Evolutionary conservation across 2,329 filamentous ascomycete species (phyloP), one percentile per base, ranked within the genome.

Genomic region (Blastomyces silverae): DNA sequence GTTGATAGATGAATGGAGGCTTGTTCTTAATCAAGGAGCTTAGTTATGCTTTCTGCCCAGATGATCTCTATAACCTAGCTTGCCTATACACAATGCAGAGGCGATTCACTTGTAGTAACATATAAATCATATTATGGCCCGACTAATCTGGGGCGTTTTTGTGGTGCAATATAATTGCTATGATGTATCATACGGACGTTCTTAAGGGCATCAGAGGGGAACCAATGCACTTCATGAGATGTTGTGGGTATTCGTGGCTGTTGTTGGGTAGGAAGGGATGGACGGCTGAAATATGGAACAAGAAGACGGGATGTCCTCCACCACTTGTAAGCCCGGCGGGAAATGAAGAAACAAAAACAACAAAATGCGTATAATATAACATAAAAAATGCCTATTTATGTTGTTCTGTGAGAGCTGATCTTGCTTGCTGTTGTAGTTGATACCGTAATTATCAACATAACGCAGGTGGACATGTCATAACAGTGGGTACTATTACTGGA

Each of bases 321-420:
- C 52, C 11, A 39, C 37, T 13, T 13, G 2, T 39, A 11, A 3
- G 13, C 6, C 1, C 25, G 15, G 22, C 11, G 50, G 50, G 50
- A 53, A 31, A n/a, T 1, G 53, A 56, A n/a, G 17, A 31, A 56
- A 46, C 17, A 17, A 17, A 46, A 46, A 46, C 15, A 20, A 37
- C 7, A 37, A 56, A 56, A 17, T 34, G 31, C 22, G 34, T 25
- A 58, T 39, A 22, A 28, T 25, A 58, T 39, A 22, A 28, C 15
- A 42, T 39, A 15, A 17, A 39, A 58, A 58, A 58, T n/a, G 56
- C 56, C 56, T n/a, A 15, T 44, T 39, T 20, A 58, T 58, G 34
- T 58, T 20, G 28, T 20, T 37, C n/a, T 44, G 34, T 58, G 13
- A 58, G 34, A 5, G 56, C 31, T 22, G 34, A 42, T 44, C 20